Conservation (phyloP, 2,329 filamentous ascomycete species). For the Aspergillus neoniger region DNA sequence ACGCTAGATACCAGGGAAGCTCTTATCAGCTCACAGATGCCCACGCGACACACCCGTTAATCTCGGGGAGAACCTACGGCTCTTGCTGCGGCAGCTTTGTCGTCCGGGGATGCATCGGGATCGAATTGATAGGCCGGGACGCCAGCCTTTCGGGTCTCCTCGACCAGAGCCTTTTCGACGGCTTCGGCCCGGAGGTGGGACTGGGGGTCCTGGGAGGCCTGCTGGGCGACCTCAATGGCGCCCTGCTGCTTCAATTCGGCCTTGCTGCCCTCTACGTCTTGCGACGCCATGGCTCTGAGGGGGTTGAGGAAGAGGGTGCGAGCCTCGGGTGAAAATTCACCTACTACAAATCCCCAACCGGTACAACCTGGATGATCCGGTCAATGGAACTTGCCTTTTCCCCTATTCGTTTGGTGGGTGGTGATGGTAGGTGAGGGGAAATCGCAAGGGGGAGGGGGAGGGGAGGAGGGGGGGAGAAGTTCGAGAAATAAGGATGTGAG, state of each 20-base stretch:
- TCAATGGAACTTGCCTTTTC: conserved; percentile 11
- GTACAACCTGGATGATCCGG: conserved; percentile 8
- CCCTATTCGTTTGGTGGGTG: background rate
- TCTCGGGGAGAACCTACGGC: conserved; percentile 61
- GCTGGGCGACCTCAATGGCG: conserved; percentile 71
- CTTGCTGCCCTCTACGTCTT: conserved; percentile 33
- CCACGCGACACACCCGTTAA: background rate
- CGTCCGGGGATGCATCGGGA: conserved; percentile 76
- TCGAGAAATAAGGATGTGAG: background rate
- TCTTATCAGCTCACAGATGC: conserved; percentile 16
- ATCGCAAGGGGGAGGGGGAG: background rate
- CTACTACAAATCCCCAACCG: conserved; percentile 18
- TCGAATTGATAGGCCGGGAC: conserved; percentile 82
- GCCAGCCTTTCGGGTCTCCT: conserved; percentile 77
- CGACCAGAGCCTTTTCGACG: conserved; percentile 71
- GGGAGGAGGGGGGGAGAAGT: too few species aligned
- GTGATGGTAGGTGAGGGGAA: conserved; percentile 3
- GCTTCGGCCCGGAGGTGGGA: conserved; percentile 67
- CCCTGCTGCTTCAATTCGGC: conserved; percentile 79
- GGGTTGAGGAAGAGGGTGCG: conserved; percentile 10
- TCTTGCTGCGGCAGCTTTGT: conserved; percentile 79
- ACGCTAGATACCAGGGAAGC: conserved; percentile 47
- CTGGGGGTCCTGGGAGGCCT: conserved; percentile 58
- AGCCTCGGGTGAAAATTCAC: conserved; percentile 22
- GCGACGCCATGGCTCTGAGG: conserved; percentile 33